Conservation (phyloP, 73 alveolate species). For the Paramecium octaurelia region DNA sequence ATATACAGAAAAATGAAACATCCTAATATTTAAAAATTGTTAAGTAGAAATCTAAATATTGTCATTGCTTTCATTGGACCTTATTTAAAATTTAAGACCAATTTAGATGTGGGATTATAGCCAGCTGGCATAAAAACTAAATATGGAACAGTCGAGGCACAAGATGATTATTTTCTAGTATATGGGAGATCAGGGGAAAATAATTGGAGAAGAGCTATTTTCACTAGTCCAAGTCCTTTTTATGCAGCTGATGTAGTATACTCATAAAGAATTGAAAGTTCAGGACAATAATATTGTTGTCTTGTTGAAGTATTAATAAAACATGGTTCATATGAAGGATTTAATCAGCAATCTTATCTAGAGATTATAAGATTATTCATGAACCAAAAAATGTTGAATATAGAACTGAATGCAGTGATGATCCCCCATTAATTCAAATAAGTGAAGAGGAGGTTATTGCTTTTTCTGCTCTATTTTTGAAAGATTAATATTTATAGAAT, state of each 20-base stretch:
- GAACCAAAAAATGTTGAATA: neutral
- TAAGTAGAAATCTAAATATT: neutral
- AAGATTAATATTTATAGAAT: neutral
- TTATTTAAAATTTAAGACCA: neutral
- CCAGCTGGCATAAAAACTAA: neutral
- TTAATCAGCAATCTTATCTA: neutral
- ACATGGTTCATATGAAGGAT: neutral
- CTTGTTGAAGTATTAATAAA: neutral
- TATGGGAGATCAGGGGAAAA: neutral
- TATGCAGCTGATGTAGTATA: slow-evolving; percentile 15
- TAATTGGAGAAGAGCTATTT: slow-evolving; percentile 13
- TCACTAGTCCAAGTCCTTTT: slow-evolving; percentile 32
- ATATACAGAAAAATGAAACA: neutral
- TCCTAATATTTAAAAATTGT: neutral
- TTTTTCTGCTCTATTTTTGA: neutral
- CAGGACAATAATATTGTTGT: neutral
- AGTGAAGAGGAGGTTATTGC: neutral
- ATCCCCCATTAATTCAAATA: neutral
- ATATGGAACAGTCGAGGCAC: neutral
- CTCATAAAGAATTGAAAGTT: neutral
- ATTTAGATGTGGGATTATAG: neutral
- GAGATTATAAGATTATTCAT: neutral
- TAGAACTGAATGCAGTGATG: neutral
- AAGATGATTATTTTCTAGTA: neutral
- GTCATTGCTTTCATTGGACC: neutral